Conservation (phyloP, 2,329 filamentous ascomycete species). For the Aaosphaeria arxii region DNA sequence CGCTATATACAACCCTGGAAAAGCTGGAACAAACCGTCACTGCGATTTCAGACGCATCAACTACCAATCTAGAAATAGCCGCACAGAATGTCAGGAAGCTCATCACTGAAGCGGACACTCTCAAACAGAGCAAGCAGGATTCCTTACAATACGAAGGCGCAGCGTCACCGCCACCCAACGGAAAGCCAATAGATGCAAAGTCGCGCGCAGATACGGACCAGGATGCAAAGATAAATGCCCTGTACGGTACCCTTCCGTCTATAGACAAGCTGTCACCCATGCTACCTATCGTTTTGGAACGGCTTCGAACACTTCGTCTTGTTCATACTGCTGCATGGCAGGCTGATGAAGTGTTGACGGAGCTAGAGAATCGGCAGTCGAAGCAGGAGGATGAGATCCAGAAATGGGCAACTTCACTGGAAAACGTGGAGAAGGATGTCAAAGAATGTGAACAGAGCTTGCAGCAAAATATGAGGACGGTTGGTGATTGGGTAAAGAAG, state of each 20-base stretch:
- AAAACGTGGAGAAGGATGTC: constrained; percentile 74
- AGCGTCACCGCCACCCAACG: neutral
- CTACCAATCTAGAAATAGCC: constrained; percentile 69
- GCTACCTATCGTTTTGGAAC: constrained; percentile 79
- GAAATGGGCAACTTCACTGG: constrained; percentile 79
- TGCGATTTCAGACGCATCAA: constrained; percentile 69
- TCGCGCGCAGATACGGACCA: constrained; percentile 60
- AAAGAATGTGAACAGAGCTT: constrained; percentile 67
- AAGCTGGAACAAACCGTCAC: constrained; percentile 77
- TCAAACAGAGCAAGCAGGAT: constrained; percentile 54
- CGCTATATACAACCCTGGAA: constrained; percentile 80
- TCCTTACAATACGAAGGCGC: constrained; percentile 11
- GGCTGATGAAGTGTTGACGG: constrained; percentile 73
- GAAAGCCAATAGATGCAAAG: constrained; percentile 9
- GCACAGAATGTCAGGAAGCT: constrained; percentile 68
- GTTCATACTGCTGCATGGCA: constrained; percentile 85
- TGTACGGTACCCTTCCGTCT: constrained; percentile 84
- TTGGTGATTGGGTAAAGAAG: constrained; percentile 85
- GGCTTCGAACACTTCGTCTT: constrained; percentile 75
- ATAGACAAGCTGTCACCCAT: constrained; percentile 84
- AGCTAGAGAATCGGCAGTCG: constrained; percentile 73
- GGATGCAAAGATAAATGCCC: constrained; percentile 80
- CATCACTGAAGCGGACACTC: constrained; percentile 67
- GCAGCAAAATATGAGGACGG: constrained; percentile 75
- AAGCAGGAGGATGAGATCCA: constrained; percentile 82